These are phyloP conservation scores for Mentha longifolia DNA, from an alignment of 257 asterid species.

Conservation along the genomic window DNA sequence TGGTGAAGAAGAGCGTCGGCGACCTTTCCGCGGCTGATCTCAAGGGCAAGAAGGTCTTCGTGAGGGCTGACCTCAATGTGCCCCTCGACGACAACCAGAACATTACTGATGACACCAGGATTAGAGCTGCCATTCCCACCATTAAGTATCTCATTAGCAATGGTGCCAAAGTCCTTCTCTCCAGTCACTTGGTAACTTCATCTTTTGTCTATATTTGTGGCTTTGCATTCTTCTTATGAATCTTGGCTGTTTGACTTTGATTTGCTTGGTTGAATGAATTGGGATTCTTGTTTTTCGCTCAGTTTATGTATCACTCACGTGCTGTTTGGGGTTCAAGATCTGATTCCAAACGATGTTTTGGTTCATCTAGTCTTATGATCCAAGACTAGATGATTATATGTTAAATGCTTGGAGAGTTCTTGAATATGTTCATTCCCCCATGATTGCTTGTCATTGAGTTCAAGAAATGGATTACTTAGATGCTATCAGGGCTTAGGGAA, in stretches of 20 bases:
- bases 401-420: background rate
- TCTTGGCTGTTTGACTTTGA: constrained; percentile 15
- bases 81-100: constrained; percentile 70
- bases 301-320: constrained; percentile 12
- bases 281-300: background rate
- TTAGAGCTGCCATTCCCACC: constrained; percentile 83
- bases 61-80: constrained; percentile 79
- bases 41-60: constrained; percentile 73
- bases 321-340: constrained; percentile 3
- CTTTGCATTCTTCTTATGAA: constrained; percentile 10
- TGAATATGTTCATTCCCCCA: background rate
- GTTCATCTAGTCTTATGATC: constrained; percentile 7
- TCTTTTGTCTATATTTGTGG: background rate
- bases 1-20: constrained; percentile 73
- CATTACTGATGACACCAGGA: constrained; percentile 79
- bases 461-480: constrained; percentile 11
- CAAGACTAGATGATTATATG: background rate
- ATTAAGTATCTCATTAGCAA: constrained; percentile 59
- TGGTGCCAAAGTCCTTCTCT: constrained; percentile 72
- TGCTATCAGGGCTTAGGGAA: background rate
- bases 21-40: constrained; percentile 58
- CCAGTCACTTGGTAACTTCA: constrained; percentile 36
- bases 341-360: background rate
- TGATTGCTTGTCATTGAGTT: background rate
- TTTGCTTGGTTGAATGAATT: constrained; percentile 27